phyloP scores from a whole-genome alignment of 2,329 filamentous ascomycete species.

The Aureobasidium sp. region DNA sequence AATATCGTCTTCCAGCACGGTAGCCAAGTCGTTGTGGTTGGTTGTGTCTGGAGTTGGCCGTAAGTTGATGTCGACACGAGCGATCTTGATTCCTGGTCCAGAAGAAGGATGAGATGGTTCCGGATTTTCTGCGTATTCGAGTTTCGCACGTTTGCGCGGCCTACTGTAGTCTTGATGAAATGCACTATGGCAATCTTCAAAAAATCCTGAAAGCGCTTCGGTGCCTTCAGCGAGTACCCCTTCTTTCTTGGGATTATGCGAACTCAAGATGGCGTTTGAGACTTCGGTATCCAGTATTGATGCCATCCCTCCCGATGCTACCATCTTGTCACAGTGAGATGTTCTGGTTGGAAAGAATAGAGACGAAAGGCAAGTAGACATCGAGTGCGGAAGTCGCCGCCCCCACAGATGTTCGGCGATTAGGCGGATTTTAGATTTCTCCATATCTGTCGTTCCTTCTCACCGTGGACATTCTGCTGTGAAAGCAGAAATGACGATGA shows the following conservation, averaged over 20 bases:
- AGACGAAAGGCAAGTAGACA: background rate
- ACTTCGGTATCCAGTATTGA: background rate
- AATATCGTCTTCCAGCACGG: background rate
- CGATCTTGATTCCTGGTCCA: background rate
- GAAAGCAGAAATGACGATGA: background rate
- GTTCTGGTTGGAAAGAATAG: background rate
- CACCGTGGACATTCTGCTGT: background rate
- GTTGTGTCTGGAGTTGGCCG: background rate
- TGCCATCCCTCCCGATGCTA: background rate
- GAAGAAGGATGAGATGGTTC: background rate
- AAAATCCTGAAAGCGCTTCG: constrained; percentile 1
- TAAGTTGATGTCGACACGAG: constrained; percentile 1
- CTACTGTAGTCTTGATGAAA: background rate
- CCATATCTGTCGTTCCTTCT: background rate
- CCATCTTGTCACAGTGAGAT: background rate
- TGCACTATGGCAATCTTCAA: constrained; percentile 9
- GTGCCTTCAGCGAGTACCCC: background rate
- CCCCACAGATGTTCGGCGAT: background rate
- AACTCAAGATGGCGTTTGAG: background rate
- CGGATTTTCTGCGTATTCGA: background rate
- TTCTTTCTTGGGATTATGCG: background rate
- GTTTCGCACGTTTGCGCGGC: constrained; percentile 13
- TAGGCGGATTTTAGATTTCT: background rate
- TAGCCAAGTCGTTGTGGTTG: background rate
- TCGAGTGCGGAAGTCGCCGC: background rate